Conservation (phyloP, 2,329 filamentous ascomycete species). For the Knoxdaviesia proteae region DNA sequence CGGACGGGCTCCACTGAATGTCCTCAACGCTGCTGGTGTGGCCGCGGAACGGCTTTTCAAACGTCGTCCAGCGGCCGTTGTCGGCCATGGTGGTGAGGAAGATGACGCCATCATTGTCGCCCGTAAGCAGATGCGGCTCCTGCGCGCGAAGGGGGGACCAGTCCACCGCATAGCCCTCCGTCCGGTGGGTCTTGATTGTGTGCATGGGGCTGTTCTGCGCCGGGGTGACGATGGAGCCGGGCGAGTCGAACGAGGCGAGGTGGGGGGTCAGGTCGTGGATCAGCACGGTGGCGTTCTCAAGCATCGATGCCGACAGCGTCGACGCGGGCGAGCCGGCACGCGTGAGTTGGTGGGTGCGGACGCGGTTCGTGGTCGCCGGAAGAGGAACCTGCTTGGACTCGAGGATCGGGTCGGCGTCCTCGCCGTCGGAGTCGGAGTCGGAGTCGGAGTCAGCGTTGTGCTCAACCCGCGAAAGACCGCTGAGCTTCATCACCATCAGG, state of each 20-base stretch:
- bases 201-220: conserved; percentile 75
- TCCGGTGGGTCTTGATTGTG: conserved; percentile 77
- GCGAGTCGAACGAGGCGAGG: conserved; percentile 72
- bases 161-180: conserved; percentile 90
- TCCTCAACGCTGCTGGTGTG: conserved; percentile 81
- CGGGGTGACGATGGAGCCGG: conserved; percentile 58
- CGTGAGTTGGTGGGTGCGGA: conserved; percentile 53
- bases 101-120: conserved; percentile 78
- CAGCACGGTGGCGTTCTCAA: conserved; percentile 68
- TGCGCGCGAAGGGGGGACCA: conserved; percentile 51
- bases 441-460: conserved; percentile 43
- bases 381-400: conserved; percentile 82
- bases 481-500: conserved; percentile 91
- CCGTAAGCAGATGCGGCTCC: conserved; percentile 68
- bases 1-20: conserved; percentile 86
- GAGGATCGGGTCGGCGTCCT: conserved; percentile 69
- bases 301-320: conserved; percentile 79
- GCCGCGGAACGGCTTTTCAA: conserved; percentile 63
- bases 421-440: conserved; percentile 53
- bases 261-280: conserved; percentile 92
- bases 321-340: conserved; percentile 44
- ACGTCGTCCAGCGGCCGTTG: conserved; percentile 75
- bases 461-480: conserved; percentile 75
- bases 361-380: conserved; percentile 76
- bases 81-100: conserved; percentile 73